Conservation (phyloP, 768 basidiomycete species). For the Coprinellus aureogranulatus region DNA sequence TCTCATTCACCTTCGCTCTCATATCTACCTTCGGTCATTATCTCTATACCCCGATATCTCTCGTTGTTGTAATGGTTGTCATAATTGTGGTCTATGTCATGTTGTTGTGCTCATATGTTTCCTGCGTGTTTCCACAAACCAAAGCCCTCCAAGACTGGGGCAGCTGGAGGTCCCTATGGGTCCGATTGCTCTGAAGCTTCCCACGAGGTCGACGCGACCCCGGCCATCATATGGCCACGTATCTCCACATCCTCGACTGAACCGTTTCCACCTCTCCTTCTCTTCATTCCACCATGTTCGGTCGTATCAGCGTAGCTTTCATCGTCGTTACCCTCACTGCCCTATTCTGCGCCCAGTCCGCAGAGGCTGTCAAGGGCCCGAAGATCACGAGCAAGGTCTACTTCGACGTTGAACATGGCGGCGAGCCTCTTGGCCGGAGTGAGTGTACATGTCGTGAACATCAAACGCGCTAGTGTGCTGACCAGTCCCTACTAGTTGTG, state of each 20-base stretch:
- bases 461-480: slow-evolving; percentile 2
- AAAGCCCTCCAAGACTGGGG: too few relatives aligned
- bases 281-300: slow-evolving; percentile 47
- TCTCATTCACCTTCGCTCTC: neutral
- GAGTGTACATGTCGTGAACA: slow-evolving; percentile 27
- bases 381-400: slow-evolving; percentile 90
- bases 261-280: slow-evolving; percentile 14
- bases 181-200: too few relatives aligned
- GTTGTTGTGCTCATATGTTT: too few relatives aligned
- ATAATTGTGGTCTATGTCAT: neutral
- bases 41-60: neutral
- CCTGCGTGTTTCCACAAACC: too few relatives aligned
- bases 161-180: too few relatives aligned
- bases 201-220: too few relatives aligned
- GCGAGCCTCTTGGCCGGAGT: slow-evolving; percentile 81
- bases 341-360: slow-evolving; percentile 68
- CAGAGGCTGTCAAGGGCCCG: slow-evolving; percentile 82
- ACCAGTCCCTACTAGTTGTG: slow-evolving; percentile 50
- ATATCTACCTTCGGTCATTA: neutral
- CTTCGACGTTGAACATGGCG: slow-evolving; percentile 94
- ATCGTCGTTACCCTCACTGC: slow-evolving; percentile 63
- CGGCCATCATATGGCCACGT: too few relatives aligned
- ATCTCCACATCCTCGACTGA: too few relatives aligned
- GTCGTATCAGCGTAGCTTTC: slow-evolving; percentile 59
- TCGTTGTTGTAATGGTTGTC: neutral